Evolutionary conservation across 2,329 filamentous ascomycete genomes (phyloP), one percentile per base, ranked within the genome.

Genomic region (Ophiocordyceps australis): DNA sequence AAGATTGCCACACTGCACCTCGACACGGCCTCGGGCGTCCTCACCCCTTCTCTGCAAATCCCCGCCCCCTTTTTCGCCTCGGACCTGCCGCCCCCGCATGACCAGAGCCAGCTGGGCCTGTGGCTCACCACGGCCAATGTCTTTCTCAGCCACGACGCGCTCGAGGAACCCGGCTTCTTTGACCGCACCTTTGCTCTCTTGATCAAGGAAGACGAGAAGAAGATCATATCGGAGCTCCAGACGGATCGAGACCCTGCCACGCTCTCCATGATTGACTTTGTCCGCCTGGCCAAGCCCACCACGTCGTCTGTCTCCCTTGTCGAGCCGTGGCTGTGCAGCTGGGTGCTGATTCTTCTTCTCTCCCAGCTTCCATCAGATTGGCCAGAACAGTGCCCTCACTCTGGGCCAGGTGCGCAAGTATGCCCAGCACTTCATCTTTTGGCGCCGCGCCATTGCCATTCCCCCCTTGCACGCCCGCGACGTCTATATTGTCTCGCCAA

Each of bases 371-470:
- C 55, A 70, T 28, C 79, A 85, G 45, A 68, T 82, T 28, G 70
- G 74, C 11, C 66, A 74, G 36, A 68, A 64, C 35, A 70, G 77
- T 26, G 66, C 74, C 13, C 74, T 95, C 27, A 73, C 77, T 4
- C 62, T 89, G 2, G 63, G 70, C 17, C 80, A 92, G 37, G 76
- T 95, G 34, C 76, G 86, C 34, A 75, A 81, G 38, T 79, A 92
- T 33, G 83, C 85, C 8, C 78, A 81, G 30, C 89, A 95, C 53
- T 75, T 98, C 34, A 83, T 95, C 32, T 92, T 91, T 53, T 95
- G 86, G 85, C 74, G 89, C 14, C 76, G 85, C 30, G 89, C 86
- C 24, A 79, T 91, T 32, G 77, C 86, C 11, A 86, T 95, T 21
- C 79, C 82, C 5, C 89, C 89, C 0, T 65, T 98, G 5, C 83